These are phyloP conservation scores for Alternaria burnsii DNA, from an alignment of 2,329 filamentous ascomycete genomes.

Conservation along the genomic window DNA sequence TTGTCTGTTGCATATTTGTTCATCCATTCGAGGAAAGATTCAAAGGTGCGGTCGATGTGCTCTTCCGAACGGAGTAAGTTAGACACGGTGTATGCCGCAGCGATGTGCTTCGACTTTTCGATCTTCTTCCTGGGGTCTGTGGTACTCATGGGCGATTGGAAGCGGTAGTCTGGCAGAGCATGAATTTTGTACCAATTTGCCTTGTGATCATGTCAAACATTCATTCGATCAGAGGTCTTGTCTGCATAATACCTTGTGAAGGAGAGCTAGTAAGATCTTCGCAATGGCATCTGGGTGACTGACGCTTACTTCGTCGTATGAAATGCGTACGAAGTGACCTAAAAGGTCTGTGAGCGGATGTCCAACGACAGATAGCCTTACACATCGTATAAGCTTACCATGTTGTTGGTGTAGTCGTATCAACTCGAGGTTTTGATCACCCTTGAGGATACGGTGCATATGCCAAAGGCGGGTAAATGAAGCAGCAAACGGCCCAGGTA, in stretches of 20 bases:
- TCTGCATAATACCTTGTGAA: constrained; percentile 43
- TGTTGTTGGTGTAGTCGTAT: constrained; percentile 49
- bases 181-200: constrained; percentile 49
- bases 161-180: constrained; percentile 53
- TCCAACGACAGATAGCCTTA: background rate
- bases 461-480: constrained; percentile 52
- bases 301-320: constrained; percentile 56
- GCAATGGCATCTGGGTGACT: constrained; percentile 54
- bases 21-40: constrained; percentile 2
- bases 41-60: constrained; percentile 33
- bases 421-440: constrained; percentile 49
- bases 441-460: constrained; percentile 49
- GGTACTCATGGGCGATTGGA: constrained; percentile 53
- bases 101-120: constrained; percentile 20
- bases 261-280: constrained; percentile 45
- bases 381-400: constrained; percentile 34
- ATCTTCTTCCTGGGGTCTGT: constrained; percentile 49
- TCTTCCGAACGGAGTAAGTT: constrained; percentile 36
- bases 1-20: background rate
- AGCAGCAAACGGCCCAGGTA: constrained; percentile 55
- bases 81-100: constrained; percentile 34
- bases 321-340: constrained; percentile 54
- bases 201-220: constrained; percentile 12
- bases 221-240: background rate
- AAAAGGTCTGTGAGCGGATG: constrained; percentile 26